phyloP scores from a whole-genome alignment of 176 grass and related monocot genomes.

The Elaeis guineensis region DNA sequence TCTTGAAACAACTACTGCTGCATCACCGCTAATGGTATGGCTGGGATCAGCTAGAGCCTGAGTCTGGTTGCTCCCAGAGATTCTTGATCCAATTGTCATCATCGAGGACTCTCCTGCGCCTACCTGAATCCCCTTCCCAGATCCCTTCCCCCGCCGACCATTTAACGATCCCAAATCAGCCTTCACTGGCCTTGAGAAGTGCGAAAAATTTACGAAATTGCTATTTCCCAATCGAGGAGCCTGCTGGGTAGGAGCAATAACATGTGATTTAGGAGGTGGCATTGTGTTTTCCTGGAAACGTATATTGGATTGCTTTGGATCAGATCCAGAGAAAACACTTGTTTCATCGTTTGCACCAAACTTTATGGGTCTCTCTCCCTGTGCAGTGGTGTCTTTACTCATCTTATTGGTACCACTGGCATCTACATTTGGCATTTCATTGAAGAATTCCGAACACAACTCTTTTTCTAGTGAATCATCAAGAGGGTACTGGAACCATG shows the following conservation, averaged over 20 bases:
- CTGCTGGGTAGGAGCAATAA: neutral
- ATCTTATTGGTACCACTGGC: neutral
- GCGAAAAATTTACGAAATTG: conserved; percentile 14
- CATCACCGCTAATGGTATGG: conserved; percentile 19
- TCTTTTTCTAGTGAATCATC: conserved; percentile 59
- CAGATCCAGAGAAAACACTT: neutral
- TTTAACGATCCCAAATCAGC: conserved; percentile 1
- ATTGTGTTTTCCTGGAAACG: neutral
- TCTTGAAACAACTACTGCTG: neutral
- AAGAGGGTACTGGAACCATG: conserved; percentile 53
- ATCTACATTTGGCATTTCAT: conserved; percentile 24
- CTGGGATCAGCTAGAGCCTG: neutral
- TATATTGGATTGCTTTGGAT: neutral
- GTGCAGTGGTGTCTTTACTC: neutral
- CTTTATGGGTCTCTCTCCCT: conserved; percentile 12
- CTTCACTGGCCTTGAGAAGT: conserved; percentile 21
- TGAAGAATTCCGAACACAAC: conserved; percentile 61
- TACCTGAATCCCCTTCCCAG: neutral
- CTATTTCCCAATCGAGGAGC: neutral
- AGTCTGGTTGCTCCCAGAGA: conserved; percentile 47
- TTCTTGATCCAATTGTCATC: conserved; percentile 32
- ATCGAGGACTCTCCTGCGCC: conserved; percentile 16
- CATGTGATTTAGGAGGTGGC: conserved; percentile 2
- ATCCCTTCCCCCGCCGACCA: neutral
- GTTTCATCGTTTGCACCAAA: neutral